A percentile compares a stretch with the other conserved stretches of the same genome.
phyloP scores from a whole-genome alignment of 352 stramenopile genomes.

The Phytophthora hybrid region DNA sequence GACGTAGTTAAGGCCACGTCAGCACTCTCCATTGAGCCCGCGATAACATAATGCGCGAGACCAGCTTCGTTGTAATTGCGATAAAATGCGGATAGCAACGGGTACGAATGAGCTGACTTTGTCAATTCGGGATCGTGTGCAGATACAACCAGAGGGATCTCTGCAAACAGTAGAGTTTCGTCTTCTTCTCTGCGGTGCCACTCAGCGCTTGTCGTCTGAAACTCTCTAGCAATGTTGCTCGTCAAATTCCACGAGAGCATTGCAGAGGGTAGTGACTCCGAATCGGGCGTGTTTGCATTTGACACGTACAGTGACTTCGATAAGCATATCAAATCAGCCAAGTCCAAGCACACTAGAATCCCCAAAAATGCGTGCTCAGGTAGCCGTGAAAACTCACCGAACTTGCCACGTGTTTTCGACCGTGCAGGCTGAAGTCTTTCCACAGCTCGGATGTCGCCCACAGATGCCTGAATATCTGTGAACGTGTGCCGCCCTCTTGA shows the following conservation, averaged over 20 bases:
- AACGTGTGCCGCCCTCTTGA: slow-evolving; percentile 25
- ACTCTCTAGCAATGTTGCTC: slow-evolving; percentile 52
- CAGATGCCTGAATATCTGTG: slow-evolving; percentile 51
- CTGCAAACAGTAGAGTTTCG: not conserved
- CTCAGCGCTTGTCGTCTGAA: slow-evolving; percentile 31
- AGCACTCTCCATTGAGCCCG: slow-evolving; percentile 53
- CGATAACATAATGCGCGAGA: slow-evolving; percentile 39
- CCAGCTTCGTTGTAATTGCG: slow-evolving; percentile 59
- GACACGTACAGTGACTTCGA: slow-evolving; percentile 30
- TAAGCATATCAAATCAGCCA: slow-evolving; percentile 46
- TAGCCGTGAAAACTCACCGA: slow-evolving; percentile 54
- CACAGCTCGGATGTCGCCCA: slow-evolving; percentile 43
- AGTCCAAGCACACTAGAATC: slow-evolving; percentile 60
- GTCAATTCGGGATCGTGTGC: slow-evolving; percentile 25
- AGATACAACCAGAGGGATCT: slow-evolving; percentile 49
- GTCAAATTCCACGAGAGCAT: slow-evolving; percentile 68
- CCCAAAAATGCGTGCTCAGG: slow-evolving; percentile 50
- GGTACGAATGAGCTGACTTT: slow-evolving; percentile 35
- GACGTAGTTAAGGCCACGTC: slow-evolving; percentile 60
- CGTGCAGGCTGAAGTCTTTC: slow-evolving; percentile 40
- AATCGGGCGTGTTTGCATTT: not conserved
- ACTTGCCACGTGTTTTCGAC: slow-evolving; percentile 21
- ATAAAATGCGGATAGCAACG: slow-evolving; percentile 52
- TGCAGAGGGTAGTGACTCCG: slow-evolving; percentile 35
- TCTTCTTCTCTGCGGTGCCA: slow-evolving; percentile 1